phyloP scores from a whole-genome alignment of 768 basidiomycete species.

The Austroboletus eburneus region DNA sequence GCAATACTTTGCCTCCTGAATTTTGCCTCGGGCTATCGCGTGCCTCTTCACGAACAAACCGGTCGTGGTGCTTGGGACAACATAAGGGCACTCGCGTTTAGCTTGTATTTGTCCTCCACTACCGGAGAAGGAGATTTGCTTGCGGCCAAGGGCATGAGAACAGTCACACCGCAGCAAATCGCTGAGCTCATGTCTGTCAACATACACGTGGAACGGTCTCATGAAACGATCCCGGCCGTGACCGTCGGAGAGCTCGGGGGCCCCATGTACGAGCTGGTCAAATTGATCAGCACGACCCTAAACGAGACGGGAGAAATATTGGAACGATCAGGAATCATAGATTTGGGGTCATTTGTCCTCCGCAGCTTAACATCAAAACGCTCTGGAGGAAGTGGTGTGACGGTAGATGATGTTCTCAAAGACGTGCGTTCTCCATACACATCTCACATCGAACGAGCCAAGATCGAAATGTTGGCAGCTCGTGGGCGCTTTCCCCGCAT shows the following conservation, averaged over 20 bases:
- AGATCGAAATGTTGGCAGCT: slow-evolving; percentile 44
- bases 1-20: slow-evolving; percentile 75
- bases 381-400: slow-evolving; percentile 28
- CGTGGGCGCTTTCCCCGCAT: slow-evolving; percentile 73
- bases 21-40: slow-evolving; percentile 79
- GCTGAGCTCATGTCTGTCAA: slow-evolving; percentile 71
- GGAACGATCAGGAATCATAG: slow-evolving; percentile 53
- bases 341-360: slow-evolving; percentile 72
- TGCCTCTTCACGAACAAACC: slow-evolving; percentile 64
- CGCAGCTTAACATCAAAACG: slow-evolving; percentile 52
- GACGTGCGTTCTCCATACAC: slow-evolving; percentile 41
- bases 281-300: slow-evolving; percentile 55
- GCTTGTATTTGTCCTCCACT: slow-evolving; percentile 64
- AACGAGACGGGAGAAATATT: slow-evolving; percentile 73
- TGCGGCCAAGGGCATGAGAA: slow-evolving; percentile 62
- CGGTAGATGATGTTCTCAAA: slow-evolving; percentile 59
- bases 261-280: slow-evolving; percentile 68
- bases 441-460: background rate
- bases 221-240: slow-evolving; percentile 65
- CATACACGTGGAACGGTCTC: slow-evolving; percentile 65
- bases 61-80: slow-evolving; percentile 83
- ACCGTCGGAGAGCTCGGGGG: slow-evolving; percentile 75
- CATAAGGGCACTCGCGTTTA: slow-evolving; percentile 69
- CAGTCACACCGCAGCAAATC: slow-evolving; percentile 50
- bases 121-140: slow-evolving; percentile 53